Evolutionary conservation across 257 asterid genomes (phyloP).

Genomic region (Catharanthus roseus): DNA sequence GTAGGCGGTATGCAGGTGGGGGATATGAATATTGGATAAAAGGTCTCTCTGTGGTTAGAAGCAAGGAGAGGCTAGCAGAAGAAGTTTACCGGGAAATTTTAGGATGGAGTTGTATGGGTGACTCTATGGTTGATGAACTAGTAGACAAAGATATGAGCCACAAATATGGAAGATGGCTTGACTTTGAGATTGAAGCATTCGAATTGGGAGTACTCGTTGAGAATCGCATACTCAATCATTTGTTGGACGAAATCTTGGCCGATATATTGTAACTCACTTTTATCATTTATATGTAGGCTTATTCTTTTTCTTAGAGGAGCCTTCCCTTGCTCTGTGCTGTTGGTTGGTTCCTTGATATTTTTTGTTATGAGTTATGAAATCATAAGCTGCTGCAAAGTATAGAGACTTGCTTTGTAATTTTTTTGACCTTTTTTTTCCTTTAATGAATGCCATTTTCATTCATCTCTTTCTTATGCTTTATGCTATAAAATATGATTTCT

Average conservation of each 20-base stretch:
- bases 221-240: conserved; percentile 53
- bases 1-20: conserved; percentile 38
- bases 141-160: conserved; percentile 87
- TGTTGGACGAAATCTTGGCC: conserved; percentile 73
- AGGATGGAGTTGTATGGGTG: conserved; percentile 51
- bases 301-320: neutral
- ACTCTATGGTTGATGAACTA: conserved; percentile 79
- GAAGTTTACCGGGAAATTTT: conserved; percentile 62
- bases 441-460: neutral
- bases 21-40: conserved; percentile 53
- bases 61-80: conserved; percentile 55
- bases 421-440: neutral
- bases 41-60: conserved; percentile 39
- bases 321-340: conserved; percentile 4
- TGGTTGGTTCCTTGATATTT: conserved; percentile 5
- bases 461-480: neutral
- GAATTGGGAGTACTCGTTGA: conserved; percentile 74
- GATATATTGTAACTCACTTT: conserved; percentile 45
- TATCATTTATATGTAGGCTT: neutral
- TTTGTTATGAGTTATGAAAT: neutral
- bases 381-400: neutral
- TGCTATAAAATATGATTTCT: too few relatives aligned
- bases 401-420: neutral
- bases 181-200: conserved; percentile 65
- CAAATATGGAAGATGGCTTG: conserved; percentile 74